A percentile compares a stretch with the other conserved stretches of the same genome.
Conservation (phyloP, 23 red algal genomes). For the Rhodosorus marinus region DNA sequence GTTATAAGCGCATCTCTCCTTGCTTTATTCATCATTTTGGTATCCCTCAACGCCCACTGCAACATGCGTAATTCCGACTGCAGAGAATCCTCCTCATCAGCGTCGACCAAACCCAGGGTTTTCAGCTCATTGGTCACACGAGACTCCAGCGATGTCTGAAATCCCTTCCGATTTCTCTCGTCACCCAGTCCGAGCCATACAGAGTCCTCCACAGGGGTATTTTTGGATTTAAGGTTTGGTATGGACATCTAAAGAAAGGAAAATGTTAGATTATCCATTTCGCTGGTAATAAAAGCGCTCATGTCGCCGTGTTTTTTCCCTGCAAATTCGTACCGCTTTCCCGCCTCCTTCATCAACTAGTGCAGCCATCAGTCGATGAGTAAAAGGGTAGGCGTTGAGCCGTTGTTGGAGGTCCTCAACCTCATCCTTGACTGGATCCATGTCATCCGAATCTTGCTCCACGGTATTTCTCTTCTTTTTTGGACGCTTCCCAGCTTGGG, state of each 20-base stretch:
- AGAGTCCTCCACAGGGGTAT: constrained; percentile 6
- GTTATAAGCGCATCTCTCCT: constrained; percentile 18
- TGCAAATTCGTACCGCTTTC: no score
- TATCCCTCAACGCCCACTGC: constrained; percentile 68
- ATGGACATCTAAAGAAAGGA: background rate
- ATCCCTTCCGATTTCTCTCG: constrained; percentile 14
- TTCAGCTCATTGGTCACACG: constrained; percentile 39
- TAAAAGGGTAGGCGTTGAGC: constrained; percentile 24
- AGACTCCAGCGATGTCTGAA: constrained; percentile 37
- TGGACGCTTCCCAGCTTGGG: background rate
- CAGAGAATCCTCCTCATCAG: constrained; percentile 28
- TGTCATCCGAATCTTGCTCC: background rate
- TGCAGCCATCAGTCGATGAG: constrained; percentile 53
- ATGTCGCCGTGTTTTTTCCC: no score
- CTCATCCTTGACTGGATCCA: background rate
- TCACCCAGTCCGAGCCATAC: constrained; percentile 38
- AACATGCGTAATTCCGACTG: constrained; percentile 22
- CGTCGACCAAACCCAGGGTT: constrained; percentile 48
- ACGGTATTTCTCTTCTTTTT: background rate
- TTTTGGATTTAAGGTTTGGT: background rate
- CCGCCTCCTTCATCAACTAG: constrained; percentile 35
- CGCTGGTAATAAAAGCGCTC: no score
- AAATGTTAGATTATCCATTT: no score
- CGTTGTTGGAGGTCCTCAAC: no score
- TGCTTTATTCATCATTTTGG: constrained; percentile 43